A percentile compares a stretch with the other conserved stretches of the same genome.
These are phyloP conservation scores for Rhizomucor pusillus DNA, from an alignment of 371 early-diverging fungal genomes.

Conservation along the genomic window DNA sequence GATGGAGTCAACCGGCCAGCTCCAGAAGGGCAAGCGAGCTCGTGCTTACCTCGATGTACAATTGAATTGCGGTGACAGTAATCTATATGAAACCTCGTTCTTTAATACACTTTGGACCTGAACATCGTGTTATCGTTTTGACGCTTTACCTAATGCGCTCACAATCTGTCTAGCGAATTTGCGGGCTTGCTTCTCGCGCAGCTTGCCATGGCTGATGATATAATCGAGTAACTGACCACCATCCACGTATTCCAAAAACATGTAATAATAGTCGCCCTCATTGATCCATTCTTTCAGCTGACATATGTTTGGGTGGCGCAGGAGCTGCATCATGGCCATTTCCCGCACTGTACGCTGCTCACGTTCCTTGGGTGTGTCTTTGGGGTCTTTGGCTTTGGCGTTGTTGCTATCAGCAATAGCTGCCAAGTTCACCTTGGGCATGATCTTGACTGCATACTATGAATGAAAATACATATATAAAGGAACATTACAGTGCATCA, in stretches of 20 bases:
- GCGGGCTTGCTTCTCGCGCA: slow-evolving; percentile 72
- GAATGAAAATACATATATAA: background rate
- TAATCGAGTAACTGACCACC: slow-evolving; percentile 79
- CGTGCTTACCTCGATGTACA: slow-evolving; percentile 61
- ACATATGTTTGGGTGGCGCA: slow-evolving; percentile 78
- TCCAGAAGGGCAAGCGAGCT: slow-evolving; percentile 8
- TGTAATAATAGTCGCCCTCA: slow-evolving; percentile 74
- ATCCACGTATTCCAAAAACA: slow-evolving; percentile 83
- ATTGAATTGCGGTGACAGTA: slow-evolving; percentile 68
- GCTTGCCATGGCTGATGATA: slow-evolving; percentile 65
- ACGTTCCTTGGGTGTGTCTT: slow-evolving; percentile 52
- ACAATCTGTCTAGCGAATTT: slow-evolving; percentile 78
- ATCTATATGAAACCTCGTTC: slow-evolving; percentile 19
- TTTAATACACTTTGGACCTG: background rate
- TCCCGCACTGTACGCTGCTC: slow-evolving; percentile 78
- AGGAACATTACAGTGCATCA: background rate
- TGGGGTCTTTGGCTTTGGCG: slow-evolving; percentile 32
- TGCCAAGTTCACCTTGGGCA: slow-evolving; percentile 41
- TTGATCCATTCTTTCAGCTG: slow-evolving; percentile 73
- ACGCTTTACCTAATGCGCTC: slow-evolving; percentile 63
- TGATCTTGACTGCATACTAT: slow-evolving; percentile 53
- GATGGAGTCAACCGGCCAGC: slow-evolving; percentile 46
- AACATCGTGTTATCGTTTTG: background rate
- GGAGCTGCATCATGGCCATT: slow-evolving; percentile 75
- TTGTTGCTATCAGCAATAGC: slow-evolving; percentile 6